Base-by-base conservation (phyloP, 495 filamentous ascomycete species). In the Gamarada debralockiae region DNA sequence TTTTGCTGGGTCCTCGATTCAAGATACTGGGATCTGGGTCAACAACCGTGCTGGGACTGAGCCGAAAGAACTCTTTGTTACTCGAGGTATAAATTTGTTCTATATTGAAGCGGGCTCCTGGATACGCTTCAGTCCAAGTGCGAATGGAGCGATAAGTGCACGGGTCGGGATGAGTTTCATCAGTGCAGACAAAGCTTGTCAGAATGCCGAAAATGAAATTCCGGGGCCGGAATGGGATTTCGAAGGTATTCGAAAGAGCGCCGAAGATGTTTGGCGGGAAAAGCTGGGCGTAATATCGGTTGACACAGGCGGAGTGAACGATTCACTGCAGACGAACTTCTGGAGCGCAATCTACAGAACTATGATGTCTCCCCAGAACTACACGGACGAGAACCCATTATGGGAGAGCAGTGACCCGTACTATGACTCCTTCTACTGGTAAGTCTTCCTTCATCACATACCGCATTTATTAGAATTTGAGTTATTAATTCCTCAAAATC, bases 331-430 rank as follows among this genome's bases (percentile, higher is more conserved):
- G 53, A 82, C 63, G 20, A 79, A 76, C 41, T 88, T 89, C 62
- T 89, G 81, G 73, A 85, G 79, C 41, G 85, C 81, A 2, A 71
- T 83, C 3, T 90, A 90, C 60, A 70, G 86, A 15, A 77, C 82
- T 4, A 78, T 87, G 76, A 76, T 89, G 38, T 83, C 78, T 39
- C 86, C 85, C 3, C 86, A 90, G 60, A 85, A 90, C 50, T 89
- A 89, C 58, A 91, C 86, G 0, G 85, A 85, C 0, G 86, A 91
- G 60, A 91, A 90, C 46, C 86, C 86, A 13, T 60, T 84, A 1
- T 91, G 86, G 83, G 53, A 78, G 8, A 85, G 79, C 27, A 70
- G 67, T 15, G 86, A 89, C 66, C 86, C 87, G 8, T 89, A 90
- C 57, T 91, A 82, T 62, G 87, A 91, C 63, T 86, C 82, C 14